Base-by-base conservation (phyloP, 345 rosid genomes). In the Moricandia moricandioides region DNA sequence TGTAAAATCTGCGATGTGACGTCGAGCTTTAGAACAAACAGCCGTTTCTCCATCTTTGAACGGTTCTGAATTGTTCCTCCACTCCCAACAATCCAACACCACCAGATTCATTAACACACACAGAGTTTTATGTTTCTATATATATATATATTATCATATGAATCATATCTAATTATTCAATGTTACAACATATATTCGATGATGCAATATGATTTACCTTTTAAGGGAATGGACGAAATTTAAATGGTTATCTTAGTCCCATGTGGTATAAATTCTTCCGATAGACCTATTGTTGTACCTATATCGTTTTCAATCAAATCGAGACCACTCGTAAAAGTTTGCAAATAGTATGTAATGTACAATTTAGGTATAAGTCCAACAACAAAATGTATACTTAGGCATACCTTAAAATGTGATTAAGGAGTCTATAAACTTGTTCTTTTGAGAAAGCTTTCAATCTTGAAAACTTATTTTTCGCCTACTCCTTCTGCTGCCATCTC, bases 11-110 rank as follows among this genome's bases (percentile, higher is more conserved):
- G 65, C 39, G 71, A 70, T 56, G 76, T 64, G 71, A 77, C 60
- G 40, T 45, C 13, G 21, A n/a, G 6, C 61, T 70, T 77, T 70
- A 70, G 66, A 77, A 77, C 64, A 77, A 77, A 77, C 71, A 70
- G 80, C 70, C 49, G 11, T 4, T 70, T 76, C 51, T 31, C 58
- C 47, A 64, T 62, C 49, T 54, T 55, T 70, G 26, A 55, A 76
- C 47, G 75, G 70, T 67, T 55, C 24, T 59, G 43, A 60, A 59
- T 74, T 60, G 79, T 68, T 67, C 33, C 58, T 69, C 33, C 16
- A 51, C 69, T 7, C 18, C 72, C 67, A 74, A 73, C 57, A 73
- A 31, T 43, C 27, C 10, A 74, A 13, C 35, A 56, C 12, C 27
- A 66, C 63, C 26, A 64, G 21, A 66, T 13, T 30, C 31, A 55